Conservation (phyloP, 139 green algal species). For the Diplosphaera chodatii region DNA sequence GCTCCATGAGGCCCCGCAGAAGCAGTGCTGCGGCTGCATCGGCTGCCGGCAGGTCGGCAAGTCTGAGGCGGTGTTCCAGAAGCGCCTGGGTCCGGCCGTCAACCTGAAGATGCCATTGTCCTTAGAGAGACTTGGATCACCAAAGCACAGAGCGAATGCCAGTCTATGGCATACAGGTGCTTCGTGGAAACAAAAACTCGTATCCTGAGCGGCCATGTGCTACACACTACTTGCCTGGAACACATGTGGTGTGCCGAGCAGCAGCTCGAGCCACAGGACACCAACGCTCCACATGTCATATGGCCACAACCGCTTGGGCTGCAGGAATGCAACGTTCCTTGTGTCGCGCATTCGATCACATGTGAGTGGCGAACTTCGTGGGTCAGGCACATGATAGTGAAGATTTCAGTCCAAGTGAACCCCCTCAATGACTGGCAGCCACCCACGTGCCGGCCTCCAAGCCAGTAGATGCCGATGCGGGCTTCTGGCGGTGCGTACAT, state of each 20-base stretch:
- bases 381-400: too few species aligned
- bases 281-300: conserved; percentile 71
- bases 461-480: conserved; percentile 34
- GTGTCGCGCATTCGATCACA: too few species aligned
- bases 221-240: conserved; percentile 17
- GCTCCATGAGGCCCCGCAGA: conserved; percentile 58
- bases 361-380: too few species aligned
- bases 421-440: too few species aligned
- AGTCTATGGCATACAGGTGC: too few species aligned
- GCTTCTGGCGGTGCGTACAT: conserved; percentile 71
- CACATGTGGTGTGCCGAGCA: conserved; percentile 60
- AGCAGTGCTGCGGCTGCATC: conserved; percentile 44
- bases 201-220: too few species aligned
- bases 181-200: too few species aligned
- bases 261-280: conserved; percentile 68
- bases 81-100: conserved; percentile 27
- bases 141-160: too few species aligned
- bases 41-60: conserved; percentile 19
- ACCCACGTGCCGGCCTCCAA: background rate
- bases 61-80: conserved; percentile 46
- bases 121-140: too few species aligned
- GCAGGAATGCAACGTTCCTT: too few species aligned
- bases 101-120: too few species aligned
- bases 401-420: too few species aligned
- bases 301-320: conserved; percentile 24